Evolutionary conservation across 2,329 filamentous ascomycete species (phyloP).

Genomic region (Hortaea werneckii): DNA sequence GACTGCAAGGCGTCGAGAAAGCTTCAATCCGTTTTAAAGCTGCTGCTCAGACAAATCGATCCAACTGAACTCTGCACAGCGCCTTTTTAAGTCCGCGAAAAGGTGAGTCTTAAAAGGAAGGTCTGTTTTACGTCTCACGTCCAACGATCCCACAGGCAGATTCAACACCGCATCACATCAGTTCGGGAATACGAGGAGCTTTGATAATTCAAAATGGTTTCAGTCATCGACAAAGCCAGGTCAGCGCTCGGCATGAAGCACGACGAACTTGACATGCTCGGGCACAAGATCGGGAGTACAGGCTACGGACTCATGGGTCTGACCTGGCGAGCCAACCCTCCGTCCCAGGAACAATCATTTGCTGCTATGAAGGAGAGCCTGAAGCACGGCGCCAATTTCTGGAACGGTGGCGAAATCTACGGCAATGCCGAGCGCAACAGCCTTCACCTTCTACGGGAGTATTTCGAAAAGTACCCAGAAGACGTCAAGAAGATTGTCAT

Average conservation of each 20-base stretch:
- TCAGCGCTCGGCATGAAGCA: slow-evolving; percentile 12
- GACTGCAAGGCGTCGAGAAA: too few species aligned
- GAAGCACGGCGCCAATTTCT: slow-evolving; percentile 34
- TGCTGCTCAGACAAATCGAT: too few species aligned
- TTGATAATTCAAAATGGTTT: neutral
- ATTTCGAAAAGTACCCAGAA: slow-evolving; percentile 42
- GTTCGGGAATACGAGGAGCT: too few species aligned
- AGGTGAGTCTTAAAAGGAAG: too few species aligned
- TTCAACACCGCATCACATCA: too few species aligned
- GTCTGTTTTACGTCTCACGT: too few species aligned
- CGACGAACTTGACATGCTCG: slow-evolving; percentile 13
- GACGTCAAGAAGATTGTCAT: slow-evolving; percentile 42
- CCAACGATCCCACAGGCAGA: too few species aligned
- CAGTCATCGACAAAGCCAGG: slow-evolving; percentile 21
- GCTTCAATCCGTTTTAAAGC: too few species aligned
- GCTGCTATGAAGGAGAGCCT: slow-evolving; percentile 36
- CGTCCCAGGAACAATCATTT: slow-evolving; percentile 30
- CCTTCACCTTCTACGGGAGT: slow-evolving; percentile 39
- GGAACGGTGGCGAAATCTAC: slow-evolving; percentile 43
- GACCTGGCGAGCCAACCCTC: slow-evolving; percentile 35
- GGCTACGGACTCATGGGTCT: slow-evolving; percentile 43
- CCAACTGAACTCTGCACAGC: too few species aligned
- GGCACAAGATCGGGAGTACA: slow-evolving; percentile 19
- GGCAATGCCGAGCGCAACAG: slow-evolving; percentile 37
- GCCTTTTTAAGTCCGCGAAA: too few species aligned